A percentile compares a stretch with the other conserved stretches of the same genome.
Evolutionary conservation across 306 rosid genomes (phyloP).

Genomic region (Fragaria ananassa): DNA sequence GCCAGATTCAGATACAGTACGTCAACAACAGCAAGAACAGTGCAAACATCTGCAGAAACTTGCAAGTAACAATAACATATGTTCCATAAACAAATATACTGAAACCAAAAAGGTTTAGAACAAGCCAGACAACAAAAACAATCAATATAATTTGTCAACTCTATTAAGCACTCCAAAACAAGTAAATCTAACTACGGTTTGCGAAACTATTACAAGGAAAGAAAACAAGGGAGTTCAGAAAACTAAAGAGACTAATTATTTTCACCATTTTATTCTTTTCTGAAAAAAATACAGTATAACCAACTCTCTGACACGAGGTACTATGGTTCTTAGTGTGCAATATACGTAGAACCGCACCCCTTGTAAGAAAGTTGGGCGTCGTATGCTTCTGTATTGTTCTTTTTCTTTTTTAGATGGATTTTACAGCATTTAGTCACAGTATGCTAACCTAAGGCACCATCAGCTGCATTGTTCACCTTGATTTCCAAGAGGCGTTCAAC

Average conservation of each 20-base stretch:
- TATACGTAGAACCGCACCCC: neutral
- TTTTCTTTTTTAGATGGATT: neutral
- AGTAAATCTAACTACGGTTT: neutral
- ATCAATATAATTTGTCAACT: neutral
- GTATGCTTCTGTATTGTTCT: neutral
- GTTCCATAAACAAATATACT: neutral
- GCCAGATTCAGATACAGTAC: neutral
- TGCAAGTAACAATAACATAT: neutral
- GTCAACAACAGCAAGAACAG: neutral
- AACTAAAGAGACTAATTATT: neutral
- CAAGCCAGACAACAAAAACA: neutral
- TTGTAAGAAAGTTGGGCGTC: neutral
- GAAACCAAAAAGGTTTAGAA: neutral
- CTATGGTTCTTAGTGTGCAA: neutral
- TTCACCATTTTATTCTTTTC: neutral
- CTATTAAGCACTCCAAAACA: neutral
- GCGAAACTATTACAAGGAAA: neutral
- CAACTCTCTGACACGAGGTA: conserved; percentile 2
- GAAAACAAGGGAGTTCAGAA: neutral
- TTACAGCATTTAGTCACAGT: neutral
- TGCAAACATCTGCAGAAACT: neutral
- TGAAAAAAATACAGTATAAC: neutral
- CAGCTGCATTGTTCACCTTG: conserved; percentile 31
- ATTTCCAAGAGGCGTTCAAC: conserved; percentile 44
- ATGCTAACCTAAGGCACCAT: conserved; percentile 12